These are phyloP conservation scores for Pichia sporocuriosa DNA, from an alignment of 805 yeast species.

Conservation along the genomic window DNA sequence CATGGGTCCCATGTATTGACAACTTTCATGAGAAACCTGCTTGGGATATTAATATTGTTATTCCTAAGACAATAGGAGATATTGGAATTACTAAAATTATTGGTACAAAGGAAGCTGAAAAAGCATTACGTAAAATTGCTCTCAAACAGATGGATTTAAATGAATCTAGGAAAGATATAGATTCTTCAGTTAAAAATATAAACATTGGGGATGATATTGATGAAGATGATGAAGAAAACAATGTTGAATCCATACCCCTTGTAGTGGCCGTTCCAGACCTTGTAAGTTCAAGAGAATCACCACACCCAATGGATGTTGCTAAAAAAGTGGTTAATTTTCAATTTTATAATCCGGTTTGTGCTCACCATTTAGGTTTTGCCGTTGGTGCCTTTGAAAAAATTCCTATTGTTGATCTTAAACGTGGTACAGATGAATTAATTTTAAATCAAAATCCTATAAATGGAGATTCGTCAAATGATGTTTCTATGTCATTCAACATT, in stretches of 20 bases:
- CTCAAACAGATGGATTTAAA: constrained; percentile 31
- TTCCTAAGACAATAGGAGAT: constrained; percentile 74
- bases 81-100: constrained; percentile 45
- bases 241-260: constrained; percentile 42
- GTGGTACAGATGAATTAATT: constrained; percentile 23
- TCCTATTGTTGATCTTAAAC: constrained; percentile 42
- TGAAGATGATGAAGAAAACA: constrained; percentile 38
- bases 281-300: constrained; percentile 56
- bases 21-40: constrained; percentile 81
- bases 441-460: constrained; percentile 20
- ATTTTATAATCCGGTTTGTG: constrained; percentile 81
- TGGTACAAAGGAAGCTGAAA: constrained; percentile 33
- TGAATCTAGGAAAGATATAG: constrained; percentile 13
- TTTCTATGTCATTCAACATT: constrained; percentile 7
- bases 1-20: constrained; percentile 98
- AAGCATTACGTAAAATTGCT: constrained; percentile 23
- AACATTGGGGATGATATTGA: constrained; percentile 23
- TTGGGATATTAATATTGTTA: constrained; percentile 85
- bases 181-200: constrained; percentile 19
- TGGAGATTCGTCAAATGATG: constrained; percentile 26
- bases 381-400: constrained; percentile 77
- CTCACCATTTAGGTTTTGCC: constrained; percentile 95
- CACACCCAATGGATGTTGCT: constrained; percentile 68
- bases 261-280: constrained; percentile 67
- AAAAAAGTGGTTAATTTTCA: constrained; percentile 71